Evolutionary conservation across 371 early-diverging fungal species (phyloP), one percentile per base, ranked within the genome.

Genomic region (Mortierella sp.): DNA sequence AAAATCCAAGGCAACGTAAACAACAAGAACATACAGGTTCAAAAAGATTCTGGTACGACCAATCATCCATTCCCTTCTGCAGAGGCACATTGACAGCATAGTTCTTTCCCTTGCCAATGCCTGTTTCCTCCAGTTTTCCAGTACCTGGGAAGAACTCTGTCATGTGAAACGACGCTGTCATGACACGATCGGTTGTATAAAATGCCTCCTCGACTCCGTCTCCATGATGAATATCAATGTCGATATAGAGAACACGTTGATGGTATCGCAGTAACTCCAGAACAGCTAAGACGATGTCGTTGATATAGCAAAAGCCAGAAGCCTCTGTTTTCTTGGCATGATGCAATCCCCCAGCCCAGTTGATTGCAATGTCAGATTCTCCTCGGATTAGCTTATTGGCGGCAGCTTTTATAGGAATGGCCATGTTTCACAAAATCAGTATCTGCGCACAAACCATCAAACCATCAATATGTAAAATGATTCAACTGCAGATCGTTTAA

Each of bases 151-250:
- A 99, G 77, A 94, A 99, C 65, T 98, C 96, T 53, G 28, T 99
- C 99, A 86, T 95, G 98, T 85, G 84, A 99, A 99, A 40, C 96
- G 96, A 19, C 28, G 96, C 94, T 0, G 99, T 98, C 98, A 99
- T 97, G 50, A 99, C 99, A 61, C 99, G 92, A 83, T 99, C 99
- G 7, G 99, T 97, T 13, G 96, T 95, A 84, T 98, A 99, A 86
- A 99, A 99, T 2, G 99, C 99, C 85, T 99, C 99, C 84, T 98
- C 96, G 36, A 99, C 99, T 48, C 99, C 99, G 83, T 99, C 99
- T 11, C 99, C 99, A 84, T 99, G 99, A 85, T 99, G 99, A 36
- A 99, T 95, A 81, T 99, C 99, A 78, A 99, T 99, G 85, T 99
- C 99, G 74, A 99, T 93, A 87, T 99, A 99, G 40, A 99, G 86